Evolutionary conservation across 1,139 yeast genomes (phyloP), one percentile per base, ranked within the genome.

Genomic region (Pichia sp.): DNA sequence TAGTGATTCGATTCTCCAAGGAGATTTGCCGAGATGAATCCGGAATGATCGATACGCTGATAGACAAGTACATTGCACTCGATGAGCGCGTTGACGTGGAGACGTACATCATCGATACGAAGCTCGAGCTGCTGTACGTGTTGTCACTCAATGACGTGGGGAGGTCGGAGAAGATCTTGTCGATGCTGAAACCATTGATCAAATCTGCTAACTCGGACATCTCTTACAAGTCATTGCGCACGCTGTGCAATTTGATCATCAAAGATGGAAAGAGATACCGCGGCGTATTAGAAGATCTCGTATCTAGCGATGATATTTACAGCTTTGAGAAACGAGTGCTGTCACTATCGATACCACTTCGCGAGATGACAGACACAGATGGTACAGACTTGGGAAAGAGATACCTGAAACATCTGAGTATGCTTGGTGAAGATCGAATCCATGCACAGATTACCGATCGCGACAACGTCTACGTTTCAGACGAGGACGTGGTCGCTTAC

Each of bases 161-260:
- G 46, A 94, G 84, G 50, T 86, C 87, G 55, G 93, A 94, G 5
- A 74, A 88, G 0, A 94, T 85, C 48, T 80, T 85, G 22, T 95
- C 86, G 55, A 74, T 80, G 9, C 81, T 84, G 38, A 83, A 85
- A 77, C 85, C 93, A 1, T 65, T 40, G 27, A 24, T 34, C 9
- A 32, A 18, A 18, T 29, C 33, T 3, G 17, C 34, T 17, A 33
- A 35, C 20, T 27, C 22, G n/a, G 38, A 37, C 16, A 28, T 37
- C 5, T 40, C 43, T 7, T 40, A 94, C 37, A 85, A 86, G 50
- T 86, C 96, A 0, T 79, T 88, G 3, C 64, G 95, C 40, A 95
- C 96, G 0, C 78, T 91, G 47, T 96, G 96, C 3, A 84, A 86
- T 50, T 63, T 91, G 26, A 94, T 96, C 0, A 77, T 87, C 22